These are phyloP conservation scores for Pleurotus cornucopiae DNA, from an alignment of 768 basidiomycete species.

Conservation along the genomic window DNA sequence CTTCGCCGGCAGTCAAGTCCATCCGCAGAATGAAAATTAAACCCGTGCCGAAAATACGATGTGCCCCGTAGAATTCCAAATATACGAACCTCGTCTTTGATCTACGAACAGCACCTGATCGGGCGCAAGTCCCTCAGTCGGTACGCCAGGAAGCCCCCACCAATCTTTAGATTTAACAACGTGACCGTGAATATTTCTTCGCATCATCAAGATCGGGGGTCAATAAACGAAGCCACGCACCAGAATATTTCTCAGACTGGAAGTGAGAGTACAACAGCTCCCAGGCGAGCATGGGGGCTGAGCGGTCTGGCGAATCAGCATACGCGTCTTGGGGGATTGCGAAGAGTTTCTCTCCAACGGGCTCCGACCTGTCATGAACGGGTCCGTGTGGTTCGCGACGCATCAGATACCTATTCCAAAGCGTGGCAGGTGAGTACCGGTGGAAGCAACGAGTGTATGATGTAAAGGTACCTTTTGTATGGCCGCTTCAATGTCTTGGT, in stretches of 20 bases:
- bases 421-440: not conserved
- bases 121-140: not conserved
- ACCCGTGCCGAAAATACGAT: not conserved
- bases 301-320: not conserved
- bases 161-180: not conserved
- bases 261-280: conserved; percentile 11
- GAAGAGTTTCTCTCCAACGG: not conserved
- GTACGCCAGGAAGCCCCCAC: conserved; percentile 1
- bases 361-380: conserved; percentile 1
- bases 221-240: not conserved
- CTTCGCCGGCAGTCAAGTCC: too few relatives aligned
- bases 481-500: not conserved
- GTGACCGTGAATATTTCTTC: not conserved
- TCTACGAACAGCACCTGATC: not conserved
- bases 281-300: not conserved
- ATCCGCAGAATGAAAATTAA: not conserved
- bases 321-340: not conserved
- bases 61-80: not conserved
- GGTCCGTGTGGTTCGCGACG: not conserved
- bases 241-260: conserved; percentile 8
- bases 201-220: not conserved
- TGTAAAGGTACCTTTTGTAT: not conserved
- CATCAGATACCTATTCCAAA: conserved; percentile 2
- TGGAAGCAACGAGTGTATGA: not conserved
- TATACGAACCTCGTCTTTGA: not conserved